Conservation (phyloP, 768 basidiomycete genomes). For the Lanmaoa rubissima region DNA sequence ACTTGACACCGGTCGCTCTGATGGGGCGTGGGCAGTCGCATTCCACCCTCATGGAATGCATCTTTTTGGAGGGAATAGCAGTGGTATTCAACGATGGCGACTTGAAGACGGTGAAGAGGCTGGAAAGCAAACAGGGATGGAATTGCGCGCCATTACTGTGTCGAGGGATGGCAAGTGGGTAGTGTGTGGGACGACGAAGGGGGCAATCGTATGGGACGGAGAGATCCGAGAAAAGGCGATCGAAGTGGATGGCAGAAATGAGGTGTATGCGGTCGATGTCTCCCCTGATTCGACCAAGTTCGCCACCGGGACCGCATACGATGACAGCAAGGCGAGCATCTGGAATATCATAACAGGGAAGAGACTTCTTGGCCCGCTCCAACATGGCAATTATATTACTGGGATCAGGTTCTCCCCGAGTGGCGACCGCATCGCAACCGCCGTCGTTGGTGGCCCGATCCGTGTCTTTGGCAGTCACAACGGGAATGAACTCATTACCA, state of each 20-base stretch:
- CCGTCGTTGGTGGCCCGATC: not conserved
- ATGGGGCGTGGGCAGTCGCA: too few species aligned
- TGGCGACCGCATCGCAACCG: not conserved
- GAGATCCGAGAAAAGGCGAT: not conserved
- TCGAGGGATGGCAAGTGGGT: not conserved
- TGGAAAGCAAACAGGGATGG: not conserved
- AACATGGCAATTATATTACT: accelerated
- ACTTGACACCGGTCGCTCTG: too few species aligned
- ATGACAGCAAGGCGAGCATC: not conserved
- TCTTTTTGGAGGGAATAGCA: too few species aligned
- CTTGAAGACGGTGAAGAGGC: not conserved
- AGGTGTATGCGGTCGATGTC: not conserved
- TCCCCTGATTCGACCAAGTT: not conserved
- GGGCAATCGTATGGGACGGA: not conserved
- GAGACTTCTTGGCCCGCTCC: not conserved
- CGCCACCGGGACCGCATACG: not conserved
- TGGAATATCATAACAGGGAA: not conserved
- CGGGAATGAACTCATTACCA: not conserved
- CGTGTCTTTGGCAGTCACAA: not conserved
- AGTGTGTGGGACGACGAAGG: accelerated
- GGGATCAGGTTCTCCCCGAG: not conserved
- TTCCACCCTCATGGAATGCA: too few species aligned
- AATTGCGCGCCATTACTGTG: not conserved
- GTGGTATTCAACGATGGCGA: too few species aligned
- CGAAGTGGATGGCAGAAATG: accelerated